A percentile compares a stretch with the other conserved stretches of the same genome.
phyloP scores from a whole-genome alignment of 306 rosid species.

The Quercus alba region DNA sequence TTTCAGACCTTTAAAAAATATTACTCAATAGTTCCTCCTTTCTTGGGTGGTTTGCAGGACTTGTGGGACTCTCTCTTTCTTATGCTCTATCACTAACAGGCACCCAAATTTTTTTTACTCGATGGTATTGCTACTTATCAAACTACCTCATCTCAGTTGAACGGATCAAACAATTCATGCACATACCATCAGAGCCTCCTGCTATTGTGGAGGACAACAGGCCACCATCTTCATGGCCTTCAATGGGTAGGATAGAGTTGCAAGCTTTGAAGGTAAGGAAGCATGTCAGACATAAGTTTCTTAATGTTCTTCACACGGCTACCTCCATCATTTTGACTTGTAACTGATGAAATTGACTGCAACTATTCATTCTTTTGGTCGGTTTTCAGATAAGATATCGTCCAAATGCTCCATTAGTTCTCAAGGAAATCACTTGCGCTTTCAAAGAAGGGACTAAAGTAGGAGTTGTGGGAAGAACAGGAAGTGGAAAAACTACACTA shows the following conservation, averaged over 20 bases:
- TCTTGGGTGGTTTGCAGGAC: conserved; percentile 42
- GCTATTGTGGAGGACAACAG: conserved; percentile 49
- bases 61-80: conserved; percentile 76
- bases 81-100: conserved; percentile 55
- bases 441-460: conserved; percentile 63
- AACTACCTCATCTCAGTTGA: conserved; percentile 70
- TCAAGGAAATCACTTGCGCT: conserved; percentile 69
- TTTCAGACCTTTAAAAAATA: not conserved
- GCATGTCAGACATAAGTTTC: too few species aligned
- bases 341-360: not conserved
- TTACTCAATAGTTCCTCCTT: not conserved
- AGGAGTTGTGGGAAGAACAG: conserved; percentile 89
- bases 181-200: conserved; percentile 60
- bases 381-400: conserved; percentile 57
- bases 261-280: conserved; percentile 22
- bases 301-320: not conserved
- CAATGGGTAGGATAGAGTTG: conserved; percentile 66
- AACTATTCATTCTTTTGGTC: not conserved
- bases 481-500: conserved; percentile 77
- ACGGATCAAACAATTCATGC: conserved; percentile 80
- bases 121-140: conserved; percentile 50
- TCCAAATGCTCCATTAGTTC: conserved; percentile 60
- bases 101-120: conserved; percentile 37
- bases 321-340: not conserved
- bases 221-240: conserved; percentile 76